Base-by-base conservation (phyloP, 257 asterid species). In the Ajuga chamaepitys region DNA sequence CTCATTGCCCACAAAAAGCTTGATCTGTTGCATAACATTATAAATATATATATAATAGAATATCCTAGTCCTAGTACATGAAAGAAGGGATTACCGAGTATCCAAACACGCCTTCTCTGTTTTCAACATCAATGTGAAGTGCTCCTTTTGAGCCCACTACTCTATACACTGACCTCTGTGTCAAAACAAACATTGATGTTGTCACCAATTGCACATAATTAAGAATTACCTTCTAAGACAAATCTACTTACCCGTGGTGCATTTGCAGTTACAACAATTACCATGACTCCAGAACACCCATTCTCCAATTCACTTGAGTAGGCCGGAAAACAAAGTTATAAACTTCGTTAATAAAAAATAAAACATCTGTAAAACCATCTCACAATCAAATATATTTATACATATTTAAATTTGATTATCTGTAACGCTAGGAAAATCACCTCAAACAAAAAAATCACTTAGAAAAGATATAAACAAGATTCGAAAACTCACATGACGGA, bases 211-310 rank as follows among this genome's bases (percentile, higher is more conserved):
- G n/a, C n/a, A n/a, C n/a, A n/a, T n/a, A n/a, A n/a, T n/a, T n/a
- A n/a, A n/a, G n/a, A n/a, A n/a, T n/a, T n/a, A n/a, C n/a, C n/a
- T n/a, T n/a, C n/a, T n/a, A n/a, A n/a, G n/a, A n/a, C n/a, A n/a
- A n/a, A n/a, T n/a, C n/a, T n/a, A n/a, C n/a, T n/a, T 78, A 74
- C 91, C 89, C 78, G 80, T 12, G 80, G 73, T 30, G 88, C 71
- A 67, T 78, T 87, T 17, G 89, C 77, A 6, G 87, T 79, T 66
- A 79, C 89, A 16, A 82, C 88, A 41, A 79, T 72, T 58, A 75
- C 92, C 7, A 81, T 78, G 63, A 87, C 81, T 64, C 95, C 92
- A 42, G 88, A 70, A 72, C 86, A 61, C 26, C 95, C 95, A 56
- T 81, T 87, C 73, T 87, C 89, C 62, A 87, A 80, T 70, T 77